A percentile compares a stretch with the other conserved stretches of the same genome.
phyloP scores from a whole-genome alignment of 2,329 filamentous ascomycete species.

The Emmonsia crescens region DNA sequence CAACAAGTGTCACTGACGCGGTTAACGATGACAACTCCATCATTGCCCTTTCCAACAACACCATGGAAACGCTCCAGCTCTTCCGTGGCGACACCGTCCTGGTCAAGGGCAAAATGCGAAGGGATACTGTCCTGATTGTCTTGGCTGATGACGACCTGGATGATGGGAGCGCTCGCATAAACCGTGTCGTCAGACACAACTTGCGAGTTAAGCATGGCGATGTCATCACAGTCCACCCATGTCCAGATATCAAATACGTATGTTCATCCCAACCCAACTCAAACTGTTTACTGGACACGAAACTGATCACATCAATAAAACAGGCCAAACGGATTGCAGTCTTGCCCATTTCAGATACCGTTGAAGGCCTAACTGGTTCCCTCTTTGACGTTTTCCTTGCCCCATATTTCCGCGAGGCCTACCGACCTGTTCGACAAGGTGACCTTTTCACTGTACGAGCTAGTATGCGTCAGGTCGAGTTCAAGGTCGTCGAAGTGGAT shows the following conservation, averaged over 20 bases:
- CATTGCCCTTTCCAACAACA: slow-evolving; percentile 94
- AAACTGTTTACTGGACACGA: not conserved
- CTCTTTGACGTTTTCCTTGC: slow-evolving; percentile 99
- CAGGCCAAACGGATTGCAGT: slow-evolving; percentile 98
- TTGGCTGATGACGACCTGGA: slow-evolving; percentile 95
- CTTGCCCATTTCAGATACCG: slow-evolving; percentile 92
- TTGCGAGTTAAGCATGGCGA: slow-evolving; percentile 97
- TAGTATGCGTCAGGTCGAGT: slow-evolving; percentile 98
- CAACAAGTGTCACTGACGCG: slow-evolving; percentile 88
- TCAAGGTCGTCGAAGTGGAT: slow-evolving; percentile 98
- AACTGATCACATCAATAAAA: slow-evolving; percentile 15
- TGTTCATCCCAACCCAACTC: slow-evolving; percentile 30
- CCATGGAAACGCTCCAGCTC: slow-evolving; percentile 95
- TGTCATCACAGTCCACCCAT: slow-evolving; percentile 92
- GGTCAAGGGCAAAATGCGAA: slow-evolving; percentile 98
- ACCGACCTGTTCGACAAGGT: slow-evolving; percentile 91
- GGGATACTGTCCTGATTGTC: slow-evolving; percentile 96
- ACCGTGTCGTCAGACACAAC: slow-evolving; percentile 97
- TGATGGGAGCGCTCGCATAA: slow-evolving; percentile 93
- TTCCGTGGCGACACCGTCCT: slow-evolving; percentile 98
- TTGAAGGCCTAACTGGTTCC: slow-evolving; percentile 94
- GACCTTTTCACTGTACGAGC: slow-evolving; percentile 95
- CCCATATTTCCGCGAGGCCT: slow-evolving; percentile 98
- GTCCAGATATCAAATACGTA: slow-evolving; percentile 99
- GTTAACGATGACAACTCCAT: slow-evolving; percentile 99